These are phyloP conservation scores for Aspergillus hiratsukae DNA, from an alignment of 2,329 filamentous ascomycete genomes.

Conservation along the genomic window DNA sequence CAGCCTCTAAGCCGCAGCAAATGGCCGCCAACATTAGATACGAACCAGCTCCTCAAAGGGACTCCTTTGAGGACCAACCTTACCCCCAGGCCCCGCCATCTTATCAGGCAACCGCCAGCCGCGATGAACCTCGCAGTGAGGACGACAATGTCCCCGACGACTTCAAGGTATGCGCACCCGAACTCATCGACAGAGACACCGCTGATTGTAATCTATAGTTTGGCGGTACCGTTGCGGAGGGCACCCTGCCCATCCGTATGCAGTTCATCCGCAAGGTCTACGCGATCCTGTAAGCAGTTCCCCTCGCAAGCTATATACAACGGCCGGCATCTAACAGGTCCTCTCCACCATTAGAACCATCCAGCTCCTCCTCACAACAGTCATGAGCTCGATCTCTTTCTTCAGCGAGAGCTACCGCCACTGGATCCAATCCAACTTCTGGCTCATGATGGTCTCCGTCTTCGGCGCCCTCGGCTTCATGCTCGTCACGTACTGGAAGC, in stretches of 20 bases:
- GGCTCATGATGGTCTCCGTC: constrained; percentile 82
- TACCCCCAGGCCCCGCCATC: constrained; percentile 79
- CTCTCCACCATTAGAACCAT: constrained; percentile 55
- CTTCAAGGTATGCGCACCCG: constrained; percentile 69
- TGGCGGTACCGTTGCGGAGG: constrained; percentile 87
- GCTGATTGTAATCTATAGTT: constrained; percentile 53
- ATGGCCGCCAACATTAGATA: constrained; percentile 82
- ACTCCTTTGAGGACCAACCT: constrained; percentile 69
- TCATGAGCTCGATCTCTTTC: constrained; percentile 79
- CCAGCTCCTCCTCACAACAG: constrained; percentile 80
- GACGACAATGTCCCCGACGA: constrained; percentile 93
- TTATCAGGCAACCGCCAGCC: constrained; percentile 62
- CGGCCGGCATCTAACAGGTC: neutral
- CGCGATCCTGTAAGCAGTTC: constrained; percentile 67
- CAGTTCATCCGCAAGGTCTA: constrained; percentile 98
- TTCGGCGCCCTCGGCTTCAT: constrained; percentile 80
- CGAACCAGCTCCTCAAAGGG: constrained; percentile 74
- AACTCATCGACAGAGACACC: neutral
- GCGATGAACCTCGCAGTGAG: constrained; percentile 66
- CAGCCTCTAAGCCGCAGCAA: neutral
- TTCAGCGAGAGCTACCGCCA: constrained; percentile 70
- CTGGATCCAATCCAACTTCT: constrained; percentile 83
- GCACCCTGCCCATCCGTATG: constrained; percentile 91
- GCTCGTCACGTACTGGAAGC: constrained; percentile 89
- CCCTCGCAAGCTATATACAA: neutral